Percentiles rank a stretch among this genome's conserved stretches.
Conservation (phyloP, 768 basidiomycete species). For the Mycena leptocephala region DNA sequence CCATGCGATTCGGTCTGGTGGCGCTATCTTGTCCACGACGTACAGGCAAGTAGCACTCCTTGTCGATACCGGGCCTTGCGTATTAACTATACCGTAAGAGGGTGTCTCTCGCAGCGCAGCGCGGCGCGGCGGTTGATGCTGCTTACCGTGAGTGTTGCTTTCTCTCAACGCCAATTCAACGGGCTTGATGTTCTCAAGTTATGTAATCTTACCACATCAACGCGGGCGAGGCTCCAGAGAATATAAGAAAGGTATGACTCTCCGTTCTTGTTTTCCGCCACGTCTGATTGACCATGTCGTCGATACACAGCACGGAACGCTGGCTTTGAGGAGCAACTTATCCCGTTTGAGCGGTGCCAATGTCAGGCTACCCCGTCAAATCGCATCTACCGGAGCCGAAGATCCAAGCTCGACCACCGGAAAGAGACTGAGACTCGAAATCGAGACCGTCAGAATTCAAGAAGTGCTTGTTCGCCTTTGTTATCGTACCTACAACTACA, state of each 20-base stretch:
- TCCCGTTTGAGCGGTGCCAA: constrained; percentile 81
- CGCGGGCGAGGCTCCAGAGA: constrained; percentile 71
- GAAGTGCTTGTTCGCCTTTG: no score
- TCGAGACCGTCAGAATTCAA: no score
- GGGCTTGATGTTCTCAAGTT: constrained; percentile 58
- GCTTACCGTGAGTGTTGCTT: constrained; percentile 76
- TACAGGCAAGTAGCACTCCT: constrained; percentile 51
- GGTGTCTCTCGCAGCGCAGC: constrained; percentile 80
- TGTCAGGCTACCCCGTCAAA: constrained; percentile 74
- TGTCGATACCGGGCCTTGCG: no score
- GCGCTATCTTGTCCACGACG: constrained; percentile 79
- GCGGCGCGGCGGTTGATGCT: constrained; percentile 79
- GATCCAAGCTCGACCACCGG: constrained; percentile 66
- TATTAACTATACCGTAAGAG: constrained; percentile 3
- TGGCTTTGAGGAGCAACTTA: constrained; percentile 87
- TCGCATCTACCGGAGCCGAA: constrained; percentile 81
- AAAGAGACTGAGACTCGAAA: no score
- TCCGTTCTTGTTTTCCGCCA: constrained; percentile 4
- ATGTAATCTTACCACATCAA: constrained; percentile 77
- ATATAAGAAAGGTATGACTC: constrained; percentile 70
- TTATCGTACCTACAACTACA: no score
- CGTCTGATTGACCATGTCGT: constrained; percentile 12
- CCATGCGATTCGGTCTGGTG: constrained; percentile 70
- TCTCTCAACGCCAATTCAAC: not conserved
- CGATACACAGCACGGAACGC: constrained; percentile 72